Conservation (phyloP, 768 basidiomycete species). For the Suillus weaverae region DNA sequence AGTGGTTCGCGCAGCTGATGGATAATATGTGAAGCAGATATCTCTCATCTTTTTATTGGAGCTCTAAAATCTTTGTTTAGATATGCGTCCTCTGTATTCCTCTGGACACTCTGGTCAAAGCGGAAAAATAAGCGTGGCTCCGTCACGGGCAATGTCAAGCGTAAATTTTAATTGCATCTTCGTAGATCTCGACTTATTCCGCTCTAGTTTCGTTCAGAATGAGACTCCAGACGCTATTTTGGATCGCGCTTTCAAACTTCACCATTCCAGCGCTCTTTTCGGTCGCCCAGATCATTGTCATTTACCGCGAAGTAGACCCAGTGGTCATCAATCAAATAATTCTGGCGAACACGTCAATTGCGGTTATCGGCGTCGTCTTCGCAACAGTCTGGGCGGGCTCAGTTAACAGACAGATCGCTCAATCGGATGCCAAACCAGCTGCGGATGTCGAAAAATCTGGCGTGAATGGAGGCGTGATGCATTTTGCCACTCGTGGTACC, state of each 20-base stretch:
- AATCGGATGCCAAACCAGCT: background rate
- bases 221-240: constrained; percentile 27
- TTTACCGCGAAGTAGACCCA: constrained; percentile 26
- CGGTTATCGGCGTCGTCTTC: constrained; percentile 34
- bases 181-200: background rate
- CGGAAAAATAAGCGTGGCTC: constrained; percentile 13
- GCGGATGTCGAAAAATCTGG: background rate
- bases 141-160: constrained; percentile 14
- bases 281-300: constrained; percentile 29
- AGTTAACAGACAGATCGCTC: constrained; percentile 2
- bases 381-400: constrained; percentile 33
- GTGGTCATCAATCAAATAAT: constrained; percentile 27
- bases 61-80: constrained; percentile 9
- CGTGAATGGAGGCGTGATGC: constrained; percentile 3
- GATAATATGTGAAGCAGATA: constrained; percentile 28
- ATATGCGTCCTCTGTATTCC: constrained; percentile 27
- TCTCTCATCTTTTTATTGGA: background rate
- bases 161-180: constrained; percentile 16
- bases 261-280: constrained; percentile 33
- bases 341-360: constrained; percentile 30
- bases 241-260: constrained; percentile 34
- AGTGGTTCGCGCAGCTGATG: constrained; percentile 31
- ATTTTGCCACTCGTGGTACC: constrained; percentile 6
- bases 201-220: constrained; percentile 20
- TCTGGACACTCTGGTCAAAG: constrained; percentile 26